phyloP scores from a whole-genome alignment of 2,329 filamentous ascomycete genomes.

The Aspergillus glaucus region DNA sequence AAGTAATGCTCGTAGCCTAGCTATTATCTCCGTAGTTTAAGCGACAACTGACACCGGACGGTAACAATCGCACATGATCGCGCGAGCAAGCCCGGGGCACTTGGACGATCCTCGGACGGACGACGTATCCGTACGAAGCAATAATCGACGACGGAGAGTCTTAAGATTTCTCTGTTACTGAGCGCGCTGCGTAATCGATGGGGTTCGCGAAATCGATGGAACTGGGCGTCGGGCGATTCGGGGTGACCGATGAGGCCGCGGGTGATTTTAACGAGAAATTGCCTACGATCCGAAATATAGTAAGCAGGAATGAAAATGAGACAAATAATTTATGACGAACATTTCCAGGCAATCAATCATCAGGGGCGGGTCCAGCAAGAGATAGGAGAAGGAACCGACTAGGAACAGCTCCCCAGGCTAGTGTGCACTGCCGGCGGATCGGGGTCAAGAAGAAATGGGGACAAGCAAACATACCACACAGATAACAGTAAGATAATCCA shows the following conservation, averaged over 20 bases:
- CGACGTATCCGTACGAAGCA: not conserved
- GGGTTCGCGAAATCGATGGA: not conserved
- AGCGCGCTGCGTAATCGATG: too few relatives aligned
- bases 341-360: not conserved
- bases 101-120: not conserved
- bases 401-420: not conserved
- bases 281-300: not conserved
- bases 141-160: not conserved
- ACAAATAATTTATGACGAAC: not conserved
- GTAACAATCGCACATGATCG: constrained; percentile 1
- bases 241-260: not conserved
- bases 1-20: not conserved
- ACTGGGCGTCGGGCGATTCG: not conserved
- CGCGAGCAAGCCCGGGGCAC: not conserved
- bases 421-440: not conserved
- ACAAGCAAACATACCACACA: not conserved
- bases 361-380: not conserved
- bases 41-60: not conserved
- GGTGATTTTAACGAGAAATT: too few relatives aligned
- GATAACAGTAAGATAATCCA: not conserved
- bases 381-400: not conserved
- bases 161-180: not conserved
- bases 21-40: not conserved
- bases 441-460: not conserved
- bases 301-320: not conserved